Percentiles rank a stretch among this genome's conserved stretches.
Evolutionary conservation across 768 basidiomycete genomes (phyloP).

Genomic region (Pisolithus marmoratus): DNA sequence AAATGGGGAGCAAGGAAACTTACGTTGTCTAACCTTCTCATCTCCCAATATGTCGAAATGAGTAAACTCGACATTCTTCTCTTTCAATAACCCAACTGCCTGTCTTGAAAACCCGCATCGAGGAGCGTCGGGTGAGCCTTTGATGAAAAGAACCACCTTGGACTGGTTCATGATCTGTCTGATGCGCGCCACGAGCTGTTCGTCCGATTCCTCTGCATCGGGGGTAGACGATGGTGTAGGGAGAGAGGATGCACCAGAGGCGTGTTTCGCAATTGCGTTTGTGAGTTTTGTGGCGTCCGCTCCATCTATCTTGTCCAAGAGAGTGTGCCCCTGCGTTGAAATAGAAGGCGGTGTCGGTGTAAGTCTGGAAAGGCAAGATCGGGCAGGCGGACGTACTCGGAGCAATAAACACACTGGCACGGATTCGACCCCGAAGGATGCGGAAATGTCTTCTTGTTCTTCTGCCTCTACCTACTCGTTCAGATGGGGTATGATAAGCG

Average conservation of each 20-base stretch:
- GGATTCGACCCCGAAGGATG: slow-evolving; percentile 86
- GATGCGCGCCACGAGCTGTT: slow-evolving; percentile 39
- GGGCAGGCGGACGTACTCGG: slow-evolving; percentile 43
- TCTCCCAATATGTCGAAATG: slow-evolving; percentile 83
- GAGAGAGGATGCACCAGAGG: slow-evolving; percentile 8
- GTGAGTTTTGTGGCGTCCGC: slow-evolving; percentile 70
- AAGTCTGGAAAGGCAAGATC: background rate
- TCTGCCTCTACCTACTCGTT: slow-evolving; percentile 76
- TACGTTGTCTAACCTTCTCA: slow-evolving; percentile 77
- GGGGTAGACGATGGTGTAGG: background rate
- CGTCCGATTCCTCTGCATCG: background rate
- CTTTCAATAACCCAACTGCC: slow-evolving; percentile 62
- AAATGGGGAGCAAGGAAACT: slow-evolving; percentile 12
- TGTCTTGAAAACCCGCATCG: slow-evolving; percentile 83
- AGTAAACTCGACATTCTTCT: slow-evolving; percentile 59
- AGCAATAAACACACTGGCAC: slow-evolving; percentile 86
- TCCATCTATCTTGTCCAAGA: slow-evolving; percentile 74
- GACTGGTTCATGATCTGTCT: slow-evolving; percentile 69
- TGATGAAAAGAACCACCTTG: slow-evolving; percentile 86
- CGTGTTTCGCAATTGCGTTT: slow-evolving; percentile 53
- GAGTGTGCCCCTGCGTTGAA: slow-evolving; percentile 69
- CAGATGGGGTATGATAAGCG: background rate
- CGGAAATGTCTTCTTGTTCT: slow-evolving; percentile 72
- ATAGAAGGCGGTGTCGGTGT: background rate
- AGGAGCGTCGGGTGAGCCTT: slow-evolving; percentile 71